phyloP scores from a whole-genome alignment of 2,329 filamentous ascomycete species.

The Penicillium sclerotigenum region DNA sequence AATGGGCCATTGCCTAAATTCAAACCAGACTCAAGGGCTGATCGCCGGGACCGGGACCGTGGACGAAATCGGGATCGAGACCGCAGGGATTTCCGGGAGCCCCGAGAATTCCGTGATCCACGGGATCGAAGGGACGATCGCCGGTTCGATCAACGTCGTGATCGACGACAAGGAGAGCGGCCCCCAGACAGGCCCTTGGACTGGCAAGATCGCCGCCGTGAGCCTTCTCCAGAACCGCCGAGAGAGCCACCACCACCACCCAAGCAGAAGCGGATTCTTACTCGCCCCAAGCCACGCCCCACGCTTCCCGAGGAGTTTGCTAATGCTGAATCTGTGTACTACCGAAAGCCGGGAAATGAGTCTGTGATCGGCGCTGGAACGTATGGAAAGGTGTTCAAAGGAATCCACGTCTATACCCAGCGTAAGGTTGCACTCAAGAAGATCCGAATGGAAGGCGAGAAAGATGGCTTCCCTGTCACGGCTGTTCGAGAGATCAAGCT shows the following conservation, averaged over 20 bases:
- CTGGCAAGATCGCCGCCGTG: constrained; percentile 48
- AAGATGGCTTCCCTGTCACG: constrained; percentile 97
- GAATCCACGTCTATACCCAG: constrained; percentile 72
- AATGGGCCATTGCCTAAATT: constrained; percentile 38
- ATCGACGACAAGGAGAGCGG: constrained; percentile 33
- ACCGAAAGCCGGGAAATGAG: constrained; percentile 92
- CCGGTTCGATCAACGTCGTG: constrained; percentile 41
- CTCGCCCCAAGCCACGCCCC: constrained; percentile 68
- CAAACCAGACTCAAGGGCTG: constrained; percentile 41
- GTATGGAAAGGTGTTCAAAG: constrained; percentile 95
- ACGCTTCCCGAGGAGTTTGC: constrained; percentile 68
- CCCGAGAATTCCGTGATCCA: constrained; percentile 31
- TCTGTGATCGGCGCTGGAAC: constrained; percentile 94
- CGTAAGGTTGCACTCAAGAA: constrained; percentile 88
- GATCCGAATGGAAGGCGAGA: constrained; percentile 99
- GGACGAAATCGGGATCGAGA: constrained; percentile 37
- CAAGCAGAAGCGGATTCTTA: constrained; percentile 65
- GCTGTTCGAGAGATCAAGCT: constrained; percentile 96
- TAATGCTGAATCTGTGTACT: constrained; percentile 84
- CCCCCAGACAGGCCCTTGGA: constrained; percentile 29
- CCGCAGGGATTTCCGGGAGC: constrained; percentile 34
- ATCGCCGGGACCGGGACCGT: constrained; percentile 45
- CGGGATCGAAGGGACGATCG: constrained; percentile 39
- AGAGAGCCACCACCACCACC: constrained; percentile 49
- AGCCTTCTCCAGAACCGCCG: constrained; percentile 45